These are phyloP conservation scores for Argentina anserina DNA, from an alignment of 306 rosid genomes.

Conservation along the genomic window DNA sequence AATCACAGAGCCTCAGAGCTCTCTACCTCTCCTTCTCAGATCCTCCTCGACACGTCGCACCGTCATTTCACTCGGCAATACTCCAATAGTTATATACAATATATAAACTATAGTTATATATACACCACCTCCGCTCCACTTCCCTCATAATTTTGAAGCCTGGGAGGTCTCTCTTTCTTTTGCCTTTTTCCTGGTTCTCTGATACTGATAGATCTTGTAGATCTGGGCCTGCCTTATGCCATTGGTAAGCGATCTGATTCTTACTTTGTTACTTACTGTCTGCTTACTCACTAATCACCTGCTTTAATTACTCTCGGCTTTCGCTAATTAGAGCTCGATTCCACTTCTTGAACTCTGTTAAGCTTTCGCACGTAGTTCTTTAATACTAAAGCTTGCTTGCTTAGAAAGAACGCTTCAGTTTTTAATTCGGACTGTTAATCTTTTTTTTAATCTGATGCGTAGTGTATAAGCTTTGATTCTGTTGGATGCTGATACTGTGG, in stretches of 20 bases:
- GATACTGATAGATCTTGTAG: slow-evolving; percentile 16
- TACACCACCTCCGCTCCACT: neutral
- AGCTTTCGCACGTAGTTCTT: no score
- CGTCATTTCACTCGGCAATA: neutral
- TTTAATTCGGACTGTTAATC: neutral
- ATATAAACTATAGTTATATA: neutral
- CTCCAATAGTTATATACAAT: neutral
- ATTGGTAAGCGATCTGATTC: slow-evolving; percentile 42
- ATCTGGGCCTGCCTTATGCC: slow-evolving; percentile 40
- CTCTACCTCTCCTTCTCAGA: neutral
- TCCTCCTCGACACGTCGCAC: neutral
- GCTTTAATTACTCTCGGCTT: no score
- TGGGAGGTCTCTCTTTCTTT: neutral
- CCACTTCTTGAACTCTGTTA: neutral
- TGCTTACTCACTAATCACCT: slow-evolving; percentile 2
- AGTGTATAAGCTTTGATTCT: neutral
- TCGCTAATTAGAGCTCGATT: slow-evolving; percentile 4
- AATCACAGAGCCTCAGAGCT: neutral
- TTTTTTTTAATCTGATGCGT: neutral
- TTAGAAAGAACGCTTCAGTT: slow-evolving; percentile 1
- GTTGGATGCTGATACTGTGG: neutral
- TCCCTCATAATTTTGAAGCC: no score
- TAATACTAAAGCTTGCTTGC: slow-evolving; percentile 8
- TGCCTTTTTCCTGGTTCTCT: neutral
- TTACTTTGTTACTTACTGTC: neutral